These are phyloP conservation scores for Penicillium frequentans DNA, from an alignment of 2,329 filamentous ascomycete genomes.

Conservation along the genomic window DNA sequence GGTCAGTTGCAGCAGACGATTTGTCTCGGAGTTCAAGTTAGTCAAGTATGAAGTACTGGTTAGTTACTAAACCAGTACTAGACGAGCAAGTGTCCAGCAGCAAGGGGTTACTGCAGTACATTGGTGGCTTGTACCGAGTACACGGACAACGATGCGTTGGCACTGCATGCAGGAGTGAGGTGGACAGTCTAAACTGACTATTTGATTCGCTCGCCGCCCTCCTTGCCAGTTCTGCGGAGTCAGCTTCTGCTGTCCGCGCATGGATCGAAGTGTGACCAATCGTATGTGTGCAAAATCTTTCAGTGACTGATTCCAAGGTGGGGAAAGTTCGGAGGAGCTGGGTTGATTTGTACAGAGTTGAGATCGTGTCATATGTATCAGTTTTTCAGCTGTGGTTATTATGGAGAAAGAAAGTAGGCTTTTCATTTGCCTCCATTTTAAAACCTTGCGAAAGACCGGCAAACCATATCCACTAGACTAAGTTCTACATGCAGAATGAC, in stretches of 20 bases:
- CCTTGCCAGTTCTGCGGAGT: constrained; percentile 23
- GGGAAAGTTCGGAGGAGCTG: not conserved
- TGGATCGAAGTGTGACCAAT: constrained; percentile 4
- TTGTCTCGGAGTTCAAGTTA: constrained; percentile 9
- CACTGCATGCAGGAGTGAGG: constrained; percentile 36
- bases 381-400: not conserved
- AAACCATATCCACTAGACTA: not conserved
- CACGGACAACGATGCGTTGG: constrained; percentile 25
- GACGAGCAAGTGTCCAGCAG: not conserved
- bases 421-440: not conserved
- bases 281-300: not conserved
- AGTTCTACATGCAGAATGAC: not conserved
- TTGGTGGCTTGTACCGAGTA: constrained; percentile 20
- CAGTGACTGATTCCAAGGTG: not conserved
- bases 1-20: constrained; percentile 28
- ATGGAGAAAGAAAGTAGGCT: not conserved
- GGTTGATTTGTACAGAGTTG: not conserved
- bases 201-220: constrained; percentile 31
- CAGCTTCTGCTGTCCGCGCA: constrained; percentile 16
- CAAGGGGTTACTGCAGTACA: constrained; percentile 5
- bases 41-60: not conserved
- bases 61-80: not conserved
- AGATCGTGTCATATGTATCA: not conserved
- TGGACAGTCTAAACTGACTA: constrained; percentile 15
- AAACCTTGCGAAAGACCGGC: too few species aligned